Percentiles rank a stretch among this genome's conserved stretches.
These are phyloP conservation scores for Penicillium sp. DNA, from an alignment of 2,329 filamentous ascomycete genomes.

Conservation along the genomic window DNA sequence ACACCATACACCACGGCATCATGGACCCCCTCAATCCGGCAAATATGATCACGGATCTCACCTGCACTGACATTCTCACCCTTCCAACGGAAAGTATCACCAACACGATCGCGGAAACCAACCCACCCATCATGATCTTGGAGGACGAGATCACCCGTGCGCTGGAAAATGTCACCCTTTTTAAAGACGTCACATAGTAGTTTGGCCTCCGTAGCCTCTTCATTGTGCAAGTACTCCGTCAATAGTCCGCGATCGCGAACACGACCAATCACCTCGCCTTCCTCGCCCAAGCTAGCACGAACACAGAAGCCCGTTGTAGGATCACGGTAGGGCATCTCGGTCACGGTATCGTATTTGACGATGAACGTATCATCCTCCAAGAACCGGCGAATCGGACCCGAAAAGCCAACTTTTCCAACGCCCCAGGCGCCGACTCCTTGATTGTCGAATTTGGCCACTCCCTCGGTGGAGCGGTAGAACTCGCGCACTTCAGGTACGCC, in stretches of 20 bases:
- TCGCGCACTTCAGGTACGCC: conserved; percentile 45
- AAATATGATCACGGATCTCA: conserved; percentile 45
- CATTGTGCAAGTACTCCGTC: conserved; percentile 42
- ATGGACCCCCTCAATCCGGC: conserved; percentile 37
- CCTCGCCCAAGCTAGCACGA: conserved; percentile 35
- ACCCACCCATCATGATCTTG: conserved; percentile 43
- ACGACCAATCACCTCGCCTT: conserved; percentile 46
- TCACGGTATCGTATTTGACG: conserved; percentile 42
- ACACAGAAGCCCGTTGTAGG: conserved; percentile 45
- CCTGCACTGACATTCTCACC: conserved; percentile 48
- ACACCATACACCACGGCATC: conserved; percentile 47
- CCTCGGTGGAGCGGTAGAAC: conserved; percentile 49
- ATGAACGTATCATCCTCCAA: conserved; percentile 44
- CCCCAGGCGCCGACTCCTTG: conserved; percentile 39
- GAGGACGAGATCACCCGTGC: conserved; percentile 45
- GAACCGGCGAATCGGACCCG: conserved; percentile 38
- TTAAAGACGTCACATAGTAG: conserved; percentile 43
- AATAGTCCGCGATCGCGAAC: conserved; percentile 39
- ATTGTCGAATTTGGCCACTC: conserved; percentile 46
- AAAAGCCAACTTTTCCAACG: conserved; percentile 44
- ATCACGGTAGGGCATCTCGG: conserved; percentile 42
- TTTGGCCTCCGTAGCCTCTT: conserved; percentile 44
- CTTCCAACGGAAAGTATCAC: conserved; percentile 40
- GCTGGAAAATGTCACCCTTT: conserved; percentile 46
- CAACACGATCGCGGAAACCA: conserved; percentile 44